These are phyloP conservation scores for Venturia asperata DNA, from an alignment of 2,329 filamentous ascomycete species.

Conservation along the genomic window DNA sequence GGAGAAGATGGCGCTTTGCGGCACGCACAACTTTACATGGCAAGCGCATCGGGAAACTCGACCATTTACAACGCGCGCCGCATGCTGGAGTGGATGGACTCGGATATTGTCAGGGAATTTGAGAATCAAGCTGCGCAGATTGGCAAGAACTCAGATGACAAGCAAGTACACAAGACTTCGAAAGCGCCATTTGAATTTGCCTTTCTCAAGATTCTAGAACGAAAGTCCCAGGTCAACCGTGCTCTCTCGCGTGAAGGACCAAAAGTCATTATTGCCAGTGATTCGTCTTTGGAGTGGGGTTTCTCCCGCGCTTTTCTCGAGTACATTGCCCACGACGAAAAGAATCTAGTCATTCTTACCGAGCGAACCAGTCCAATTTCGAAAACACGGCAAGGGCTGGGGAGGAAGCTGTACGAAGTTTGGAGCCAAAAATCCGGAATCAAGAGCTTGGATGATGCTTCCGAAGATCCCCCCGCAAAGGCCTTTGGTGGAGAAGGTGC, in stretches of 20 bases:
- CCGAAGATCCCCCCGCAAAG: slow-evolving; percentile 47
- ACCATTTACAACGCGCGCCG: slow-evolving; percentile 87
- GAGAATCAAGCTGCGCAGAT: slow-evolving; percentile 48
- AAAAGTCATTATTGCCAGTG: slow-evolving; percentile 82
- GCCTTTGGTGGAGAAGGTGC: slow-evolving; percentile 59
- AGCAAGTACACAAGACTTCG: slow-evolving; percentile 28
- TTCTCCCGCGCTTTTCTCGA: slow-evolving; percentile 78
- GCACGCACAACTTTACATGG: slow-evolving; percentile 63
- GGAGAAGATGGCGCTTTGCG: slow-evolving; percentile 39
- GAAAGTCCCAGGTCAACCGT: slow-evolving; percentile 69
- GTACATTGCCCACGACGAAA: slow-evolving; percentile 64
- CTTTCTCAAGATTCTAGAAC: slow-evolving; percentile 74
- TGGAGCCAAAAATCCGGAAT: slow-evolving; percentile 30
- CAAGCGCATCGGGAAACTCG: slow-evolving; percentile 76
- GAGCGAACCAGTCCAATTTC: slow-evolving; percentile 54
- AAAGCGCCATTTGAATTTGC: slow-evolving; percentile 84
- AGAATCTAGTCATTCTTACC: slow-evolving; percentile 81
- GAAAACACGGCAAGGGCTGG: slow-evolving; percentile 48
- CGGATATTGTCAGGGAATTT: slow-evolving; percentile 86
- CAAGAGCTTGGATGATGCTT: slow-evolving; percentile 47
- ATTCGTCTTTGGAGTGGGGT: slow-evolving; percentile 87
- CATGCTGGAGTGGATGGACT: slow-evolving; percentile 99
- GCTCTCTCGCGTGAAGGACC: slow-evolving; percentile 50
- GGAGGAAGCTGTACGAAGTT: slow-evolving; percentile 65
- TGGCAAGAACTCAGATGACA: slow-evolving; percentile 32